Percentiles rank a stretch among this genome's conserved stretches.
These are phyloP conservation scores for Colletotrichum limetticola DNA, from an alignment of 2,329 filamentous ascomycete genomes.

Conservation along the genomic window DNA sequence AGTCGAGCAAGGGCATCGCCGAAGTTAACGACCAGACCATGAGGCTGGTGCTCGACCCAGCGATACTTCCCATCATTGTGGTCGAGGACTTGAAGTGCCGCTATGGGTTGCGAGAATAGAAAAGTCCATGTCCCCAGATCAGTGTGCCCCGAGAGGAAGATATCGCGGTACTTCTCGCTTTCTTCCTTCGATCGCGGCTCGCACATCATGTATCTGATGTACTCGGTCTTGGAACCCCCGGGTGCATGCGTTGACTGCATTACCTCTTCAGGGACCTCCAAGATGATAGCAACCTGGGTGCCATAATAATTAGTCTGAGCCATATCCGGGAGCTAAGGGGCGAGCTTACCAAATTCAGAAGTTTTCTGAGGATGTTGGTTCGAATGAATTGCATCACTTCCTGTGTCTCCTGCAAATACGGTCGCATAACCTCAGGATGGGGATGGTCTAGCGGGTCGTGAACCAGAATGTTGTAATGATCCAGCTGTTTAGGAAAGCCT, in stretches of 20 bases:
- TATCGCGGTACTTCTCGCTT: slow-evolving; percentile 48
- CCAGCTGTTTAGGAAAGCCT: slow-evolving; percentile 11
- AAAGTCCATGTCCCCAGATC: slow-evolving; percentile 51
- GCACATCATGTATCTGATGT: slow-evolving; percentile 49
- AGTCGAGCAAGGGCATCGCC: slow-evolving; percentile 44
- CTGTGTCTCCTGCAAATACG: slow-evolving; percentile 37
- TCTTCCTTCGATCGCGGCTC: slow-evolving; percentile 46
- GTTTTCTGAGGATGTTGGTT: slow-evolving; percentile 39
- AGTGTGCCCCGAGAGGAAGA: slow-evolving; percentile 53
- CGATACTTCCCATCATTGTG: slow-evolving; percentile 43
- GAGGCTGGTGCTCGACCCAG: slow-evolving; percentile 33
- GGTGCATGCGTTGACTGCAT: slow-evolving; percentile 48
- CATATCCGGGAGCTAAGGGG: too few relatives aligned
- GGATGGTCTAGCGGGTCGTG: slow-evolving; percentile 42
- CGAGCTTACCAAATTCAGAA: background rate
- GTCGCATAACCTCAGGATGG: slow-evolving; percentile 29
- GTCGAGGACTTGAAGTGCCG: slow-evolving; percentile 51
- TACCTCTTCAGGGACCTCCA: slow-evolving; percentile 48
- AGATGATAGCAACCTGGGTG: background rate
- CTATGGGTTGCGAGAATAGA: slow-evolving; percentile 51
- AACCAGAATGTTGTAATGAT: slow-evolving; percentile 22
- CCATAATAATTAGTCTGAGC: too few relatives aligned
- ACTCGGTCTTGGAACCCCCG: slow-evolving; percentile 46
- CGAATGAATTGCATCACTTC: slow-evolving; percentile 41
- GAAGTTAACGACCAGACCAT: slow-evolving; percentile 50